Evolutionary conservation across 2,329 filamentous ascomycete genomes (phyloP).

Genomic region (Fusarium globosum): DNA sequence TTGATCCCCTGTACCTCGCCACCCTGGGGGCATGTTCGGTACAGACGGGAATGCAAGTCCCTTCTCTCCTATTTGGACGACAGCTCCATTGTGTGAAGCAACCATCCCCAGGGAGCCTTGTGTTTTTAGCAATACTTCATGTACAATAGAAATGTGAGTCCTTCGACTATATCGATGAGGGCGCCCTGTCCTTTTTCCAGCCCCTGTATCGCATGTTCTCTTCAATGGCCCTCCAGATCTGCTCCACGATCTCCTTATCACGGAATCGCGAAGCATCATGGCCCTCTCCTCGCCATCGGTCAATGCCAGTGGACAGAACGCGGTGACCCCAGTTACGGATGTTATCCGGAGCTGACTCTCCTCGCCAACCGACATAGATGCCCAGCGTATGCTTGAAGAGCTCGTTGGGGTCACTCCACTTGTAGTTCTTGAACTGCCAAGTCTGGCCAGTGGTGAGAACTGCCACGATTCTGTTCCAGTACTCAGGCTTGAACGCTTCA

Average conservation of each 20-base stretch:
- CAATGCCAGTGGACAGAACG: constrained; percentile 82
- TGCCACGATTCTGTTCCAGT: constrained; percentile 94
- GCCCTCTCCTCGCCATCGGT: constrained; percentile 77
- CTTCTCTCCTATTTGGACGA: constrained; percentile 1
- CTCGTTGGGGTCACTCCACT: constrained; percentile 89
- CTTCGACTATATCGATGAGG: constrained; percentile 59
- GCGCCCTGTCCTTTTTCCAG: constrained; percentile 80
- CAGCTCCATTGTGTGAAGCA: constrained; percentile 9
- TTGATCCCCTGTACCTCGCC: constrained; percentile 32
- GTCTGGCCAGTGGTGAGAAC: constrained; percentile 98
- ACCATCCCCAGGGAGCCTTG: not conserved
- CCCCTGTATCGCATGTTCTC: constrained; percentile 86
- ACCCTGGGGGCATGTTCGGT: constrained; percentile 28
- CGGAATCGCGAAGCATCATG: constrained; percentile 75
- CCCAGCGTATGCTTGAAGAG: constrained; percentile 90
- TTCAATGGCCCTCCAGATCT: constrained; percentile 92
- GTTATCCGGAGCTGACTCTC: constrained; percentile 80
- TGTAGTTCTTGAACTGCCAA: constrained; percentile 99
- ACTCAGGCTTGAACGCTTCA: constrained; percentile 96
- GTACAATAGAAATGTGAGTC: not conserved
- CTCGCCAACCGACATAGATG: constrained; percentile 91
- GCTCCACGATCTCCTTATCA: constrained; percentile 92
- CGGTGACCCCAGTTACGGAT: constrained; percentile 88
- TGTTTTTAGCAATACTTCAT: constrained; percentile 7
- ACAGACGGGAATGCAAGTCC: constrained; percentile 20